Percentiles rank a stretch among this genome's conserved stretches.
Evolutionary conservation across 2,329 filamentous ascomycete species (phyloP).

Genomic region (Fusarium sublunatum): DNA sequence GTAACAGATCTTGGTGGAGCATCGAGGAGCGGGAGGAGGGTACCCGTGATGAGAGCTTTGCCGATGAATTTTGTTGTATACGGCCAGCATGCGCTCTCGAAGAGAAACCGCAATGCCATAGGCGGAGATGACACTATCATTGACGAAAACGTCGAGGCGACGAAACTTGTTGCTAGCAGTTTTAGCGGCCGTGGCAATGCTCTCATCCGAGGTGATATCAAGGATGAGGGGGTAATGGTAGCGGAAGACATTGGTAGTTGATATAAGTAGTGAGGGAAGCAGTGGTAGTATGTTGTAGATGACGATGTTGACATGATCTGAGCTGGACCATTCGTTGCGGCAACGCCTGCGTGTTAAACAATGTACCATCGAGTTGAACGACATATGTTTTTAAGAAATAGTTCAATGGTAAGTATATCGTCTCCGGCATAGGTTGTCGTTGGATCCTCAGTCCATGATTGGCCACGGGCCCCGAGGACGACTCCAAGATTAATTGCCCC

Average conservation of each 20-base stretch:
- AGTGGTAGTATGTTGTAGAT: not conserved
- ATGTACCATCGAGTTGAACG: not conserved
- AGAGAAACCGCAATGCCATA: constrained; percentile 5
- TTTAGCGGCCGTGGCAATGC: constrained; percentile 18
- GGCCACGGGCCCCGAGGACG: constrained; percentile 19
- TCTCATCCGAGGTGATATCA: constrained; percentile 32
- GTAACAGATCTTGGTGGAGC: constrained; percentile 15
- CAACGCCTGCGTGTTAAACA: not conserved
- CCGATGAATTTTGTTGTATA: constrained; percentile 33
- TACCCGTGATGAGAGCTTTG: constrained; percentile 32
- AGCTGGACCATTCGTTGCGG: not conserved
- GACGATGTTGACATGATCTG: constrained; percentile 3
- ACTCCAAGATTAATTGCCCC: constrained; percentile 35
- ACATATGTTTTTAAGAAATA: not conserved
- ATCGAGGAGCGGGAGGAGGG: constrained; percentile 24
- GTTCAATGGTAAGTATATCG: not conserved
- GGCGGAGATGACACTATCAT: constrained; percentile 33
- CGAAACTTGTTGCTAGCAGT: constrained; percentile 11
- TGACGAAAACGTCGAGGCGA: constrained; percentile 31
- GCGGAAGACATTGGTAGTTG: constrained; percentile 17
- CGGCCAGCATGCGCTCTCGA: constrained; percentile 26
- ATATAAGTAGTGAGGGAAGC: not conserved
- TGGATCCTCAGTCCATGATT: constrained; percentile 32
- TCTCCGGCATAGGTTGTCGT: constrained; percentile 10
- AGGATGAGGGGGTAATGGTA: constrained; percentile 20